Conservation (phyloP, 1,284 basidiomycete genomes). For the Ganoderma meredithae region DNA sequence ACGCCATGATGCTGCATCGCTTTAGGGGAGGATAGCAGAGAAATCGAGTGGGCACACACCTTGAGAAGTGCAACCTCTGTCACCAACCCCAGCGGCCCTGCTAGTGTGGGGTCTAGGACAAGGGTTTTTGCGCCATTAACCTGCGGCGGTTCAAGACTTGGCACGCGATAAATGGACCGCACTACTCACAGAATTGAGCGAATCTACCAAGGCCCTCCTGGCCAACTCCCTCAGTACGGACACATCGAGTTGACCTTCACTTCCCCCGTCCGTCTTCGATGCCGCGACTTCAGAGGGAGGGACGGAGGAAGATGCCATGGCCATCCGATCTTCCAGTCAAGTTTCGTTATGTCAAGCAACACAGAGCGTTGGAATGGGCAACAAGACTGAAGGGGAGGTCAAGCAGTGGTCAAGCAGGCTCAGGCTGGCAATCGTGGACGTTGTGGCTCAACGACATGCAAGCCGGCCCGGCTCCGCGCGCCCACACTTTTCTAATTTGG, state of each 20-base stretch:
- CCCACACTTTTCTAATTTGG: too few species aligned
- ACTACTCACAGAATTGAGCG: conserved; percentile 75
- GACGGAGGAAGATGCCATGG: conserved; percentile 40
- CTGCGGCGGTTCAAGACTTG: conserved; percentile 45
- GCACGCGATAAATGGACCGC: conserved; percentile 34
- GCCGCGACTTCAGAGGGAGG: conserved; percentile 37
- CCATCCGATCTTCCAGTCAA: not conserved
- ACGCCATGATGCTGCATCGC: conserved; percentile 89
- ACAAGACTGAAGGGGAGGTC: not conserved
- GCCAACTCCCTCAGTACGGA: conserved; percentile 79
- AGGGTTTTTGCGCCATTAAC: conserved; percentile 96
- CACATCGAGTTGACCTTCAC: conserved; percentile 65
- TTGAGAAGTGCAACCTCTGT: conserved; percentile 93
- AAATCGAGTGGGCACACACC: conserved; percentile 54
- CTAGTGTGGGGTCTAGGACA: conserved; percentile 87
- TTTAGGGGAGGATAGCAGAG: not conserved
- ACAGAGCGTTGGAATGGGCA: not conserved
- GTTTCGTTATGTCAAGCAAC: not conserved
- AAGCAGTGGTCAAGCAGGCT: not conserved
- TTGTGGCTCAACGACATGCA: not conserved
- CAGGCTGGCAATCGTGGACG: too few species aligned
- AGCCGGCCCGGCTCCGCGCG: not conserved
- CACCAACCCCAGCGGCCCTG: conserved; percentile 92
- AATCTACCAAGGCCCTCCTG: conserved; percentile 79
- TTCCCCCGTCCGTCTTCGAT: conserved; percentile 35